Percentiles rank a stretch among this genome's conserved stretches.
phyloP scores from a whole-genome alignment of 2,329 filamentous ascomycete genomes.

The Arthrobotrys sphaeroides region DNA sequence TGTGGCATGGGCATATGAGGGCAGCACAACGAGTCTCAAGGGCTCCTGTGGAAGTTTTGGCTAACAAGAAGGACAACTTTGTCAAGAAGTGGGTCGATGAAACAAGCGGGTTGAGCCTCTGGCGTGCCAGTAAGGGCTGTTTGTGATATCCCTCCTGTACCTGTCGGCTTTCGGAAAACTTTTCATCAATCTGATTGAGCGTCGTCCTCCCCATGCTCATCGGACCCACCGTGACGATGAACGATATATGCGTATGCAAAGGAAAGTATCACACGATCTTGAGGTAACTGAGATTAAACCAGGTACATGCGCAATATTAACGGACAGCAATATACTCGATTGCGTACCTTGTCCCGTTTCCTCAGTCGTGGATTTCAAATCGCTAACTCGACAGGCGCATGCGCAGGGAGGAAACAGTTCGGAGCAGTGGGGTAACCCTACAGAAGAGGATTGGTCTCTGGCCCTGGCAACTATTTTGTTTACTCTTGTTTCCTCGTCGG shows the following conservation, averaged over 20 bases:
- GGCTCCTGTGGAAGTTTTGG: background rate
- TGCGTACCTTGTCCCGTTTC: background rate
- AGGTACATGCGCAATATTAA: constrained; percentile 20
- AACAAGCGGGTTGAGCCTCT: constrained; percentile 21
- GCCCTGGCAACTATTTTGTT: background rate
- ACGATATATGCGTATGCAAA: constrained; percentile 6
- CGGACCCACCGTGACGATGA: constrained; percentile 1
- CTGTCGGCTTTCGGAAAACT: constrained; percentile 25
- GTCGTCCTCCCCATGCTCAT: background rate
- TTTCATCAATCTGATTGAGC: background rate
- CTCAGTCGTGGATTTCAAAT: background rate
- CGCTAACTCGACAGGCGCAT: background rate
- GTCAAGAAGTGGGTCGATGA: background rate
- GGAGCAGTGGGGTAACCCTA: background rate
- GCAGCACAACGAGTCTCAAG: background rate
- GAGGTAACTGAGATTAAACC: background rate
- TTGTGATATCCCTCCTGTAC: background rate
- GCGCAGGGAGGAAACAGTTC: background rate
- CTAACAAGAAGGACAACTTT: background rate
- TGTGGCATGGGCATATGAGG: background rate
- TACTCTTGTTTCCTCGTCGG: background rate
- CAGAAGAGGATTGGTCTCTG: background rate
- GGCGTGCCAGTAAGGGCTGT: background rate
- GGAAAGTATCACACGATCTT: constrained; percentile 4
- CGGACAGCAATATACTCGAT: constrained; percentile 4